These are phyloP conservation scores for Suillus cothurnatus DNA, from an alignment of 768 basidiomycete genomes.

Conservation along the genomic window DNA sequence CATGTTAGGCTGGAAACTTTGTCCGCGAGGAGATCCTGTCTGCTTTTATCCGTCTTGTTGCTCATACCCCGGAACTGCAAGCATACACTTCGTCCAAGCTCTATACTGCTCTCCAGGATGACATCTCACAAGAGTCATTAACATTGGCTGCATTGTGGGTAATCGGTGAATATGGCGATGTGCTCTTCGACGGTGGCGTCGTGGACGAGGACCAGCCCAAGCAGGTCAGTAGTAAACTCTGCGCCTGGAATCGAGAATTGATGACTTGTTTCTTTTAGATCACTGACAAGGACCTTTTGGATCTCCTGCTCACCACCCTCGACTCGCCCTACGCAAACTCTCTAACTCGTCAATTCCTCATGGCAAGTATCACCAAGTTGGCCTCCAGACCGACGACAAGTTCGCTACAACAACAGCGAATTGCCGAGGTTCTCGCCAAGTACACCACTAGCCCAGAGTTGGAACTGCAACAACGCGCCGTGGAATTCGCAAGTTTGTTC, in stretches of 20 bases:
- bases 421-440: conserved; percentile 73
- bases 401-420: conserved; percentile 70
- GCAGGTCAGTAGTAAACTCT: conserved; percentile 45
- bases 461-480: conserved; percentile 93
- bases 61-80: conserved; percentile 96
- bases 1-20: conserved; percentile 88
- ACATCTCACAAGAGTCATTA: conserved; percentile 95
- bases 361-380: conserved; percentile 88
- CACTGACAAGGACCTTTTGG: conserved; percentile 80
- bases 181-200: conserved; percentile 83
- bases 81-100: conserved; percentile 92
- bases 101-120: conserved; percentile 82
- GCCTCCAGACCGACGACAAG: conserved; percentile 76
- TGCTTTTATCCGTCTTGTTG: conserved; percentile 92
- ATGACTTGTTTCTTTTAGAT: conserved; percentile 44
- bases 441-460: conserved; percentile 90
- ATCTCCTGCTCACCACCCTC: conserved; percentile 83
- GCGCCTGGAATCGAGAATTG: not conserved
- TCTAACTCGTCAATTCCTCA: conserved; percentile 88
- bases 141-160: conserved; percentile 95
- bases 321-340: conserved; percentile 95
- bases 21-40: conserved; percentile 96
- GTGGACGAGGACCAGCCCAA: conserved; percentile 75
- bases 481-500: conserved; percentile 91
- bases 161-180: conserved; percentile 94